Conservation (phyloP, 1,139 yeast genomes). For the Taphrina flavorubra region DNA sequence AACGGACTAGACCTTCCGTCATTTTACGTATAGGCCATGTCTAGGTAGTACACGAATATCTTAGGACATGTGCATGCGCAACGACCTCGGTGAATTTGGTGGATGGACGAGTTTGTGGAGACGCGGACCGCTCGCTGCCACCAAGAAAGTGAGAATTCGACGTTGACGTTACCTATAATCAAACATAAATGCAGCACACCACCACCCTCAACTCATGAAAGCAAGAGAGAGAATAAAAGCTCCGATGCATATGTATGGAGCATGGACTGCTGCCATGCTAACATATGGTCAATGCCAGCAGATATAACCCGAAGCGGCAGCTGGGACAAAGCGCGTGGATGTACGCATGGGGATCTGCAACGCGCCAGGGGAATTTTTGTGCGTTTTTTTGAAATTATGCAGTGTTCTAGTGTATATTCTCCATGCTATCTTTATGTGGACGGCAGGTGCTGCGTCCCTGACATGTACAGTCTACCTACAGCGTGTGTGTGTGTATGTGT, state of each 20-base stretch:
- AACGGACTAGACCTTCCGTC: no score
- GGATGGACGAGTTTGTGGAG: background rate
- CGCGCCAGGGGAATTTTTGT: background rate
- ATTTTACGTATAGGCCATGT: no score
- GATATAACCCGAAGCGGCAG: background rate
- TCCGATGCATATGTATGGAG: no score
- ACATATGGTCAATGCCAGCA: background rate
- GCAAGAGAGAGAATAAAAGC: no score
- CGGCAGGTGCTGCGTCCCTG: constrained; percentile 15
- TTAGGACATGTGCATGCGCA: background rate
- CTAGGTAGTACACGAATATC: background rate
- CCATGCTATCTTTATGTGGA: constrained; percentile 5
- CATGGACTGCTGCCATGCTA: background rate
- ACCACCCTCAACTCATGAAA: no score
- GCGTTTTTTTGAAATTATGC: constrained; percentile 1
- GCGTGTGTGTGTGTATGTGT: background rate
- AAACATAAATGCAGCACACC: no score
- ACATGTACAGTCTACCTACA: constrained; percentile 14
- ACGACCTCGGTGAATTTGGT: constrained; percentile 5
- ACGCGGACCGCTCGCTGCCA: background rate
- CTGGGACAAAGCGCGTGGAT: background rate
- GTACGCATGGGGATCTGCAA: background rate
- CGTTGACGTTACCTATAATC: no score
- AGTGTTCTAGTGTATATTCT: constrained; percentile 2
- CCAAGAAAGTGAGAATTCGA: no score